Evolutionary conservation across 2,329 filamentous ascomycete genomes (phyloP).

Genomic region (Trichoderma pleuroti): DNA sequence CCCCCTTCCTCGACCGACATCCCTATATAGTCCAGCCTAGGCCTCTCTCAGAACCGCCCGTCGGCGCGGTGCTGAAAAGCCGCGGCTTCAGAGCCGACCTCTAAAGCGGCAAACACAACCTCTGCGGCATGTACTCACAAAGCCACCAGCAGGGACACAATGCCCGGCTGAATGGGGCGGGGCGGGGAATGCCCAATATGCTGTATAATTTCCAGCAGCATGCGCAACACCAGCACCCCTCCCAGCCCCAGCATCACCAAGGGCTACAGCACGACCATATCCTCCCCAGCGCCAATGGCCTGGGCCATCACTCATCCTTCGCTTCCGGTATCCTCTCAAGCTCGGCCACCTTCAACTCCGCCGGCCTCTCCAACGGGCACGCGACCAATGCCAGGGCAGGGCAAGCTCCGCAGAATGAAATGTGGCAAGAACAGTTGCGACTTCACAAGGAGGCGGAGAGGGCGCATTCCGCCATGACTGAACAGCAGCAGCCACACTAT

Average conservation of each 20-base stretch:
- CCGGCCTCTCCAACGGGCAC: slow-evolving; percentile 56
- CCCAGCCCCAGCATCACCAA: slow-evolving; percentile 62
- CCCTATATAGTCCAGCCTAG: slow-evolving; percentile 24
- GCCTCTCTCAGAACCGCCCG: slow-evolving; percentile 29
- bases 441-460: slow-evolving; percentile 73
- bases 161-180: slow-evolving; percentile 64
- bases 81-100: slow-evolving; percentile 21
- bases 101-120: slow-evolving; percentile 21
- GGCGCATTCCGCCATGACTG: slow-evolving; percentile 67
- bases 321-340: slow-evolving; percentile 53
- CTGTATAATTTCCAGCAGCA: slow-evolving; percentile 68
- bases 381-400: slow-evolving; percentile 44
- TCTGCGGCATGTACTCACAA: slow-evolving; percentile 67
- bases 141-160: slow-evolving; percentile 69
- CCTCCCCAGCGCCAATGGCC: slow-evolving; percentile 51
- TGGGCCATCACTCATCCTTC: slow-evolving; percentile 42
- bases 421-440: slow-evolving; percentile 86
- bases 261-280: slow-evolving; percentile 57
- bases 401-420: slow-evolving; percentile 56
- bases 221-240: slow-evolving; percentile 58
- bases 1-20: slow-evolving; percentile 16
- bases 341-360: slow-evolving; percentile 57
- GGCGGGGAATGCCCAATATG: slow-evolving; percentile 59
- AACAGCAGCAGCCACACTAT: slow-evolving; percentile 62
- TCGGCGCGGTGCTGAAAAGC: slow-evolving; percentile 26